These are phyloP conservation scores for Colletotrichum brevisporum DNA, from an alignment of 2,329 filamentous ascomycete genomes.

Conservation along the genomic window DNA sequence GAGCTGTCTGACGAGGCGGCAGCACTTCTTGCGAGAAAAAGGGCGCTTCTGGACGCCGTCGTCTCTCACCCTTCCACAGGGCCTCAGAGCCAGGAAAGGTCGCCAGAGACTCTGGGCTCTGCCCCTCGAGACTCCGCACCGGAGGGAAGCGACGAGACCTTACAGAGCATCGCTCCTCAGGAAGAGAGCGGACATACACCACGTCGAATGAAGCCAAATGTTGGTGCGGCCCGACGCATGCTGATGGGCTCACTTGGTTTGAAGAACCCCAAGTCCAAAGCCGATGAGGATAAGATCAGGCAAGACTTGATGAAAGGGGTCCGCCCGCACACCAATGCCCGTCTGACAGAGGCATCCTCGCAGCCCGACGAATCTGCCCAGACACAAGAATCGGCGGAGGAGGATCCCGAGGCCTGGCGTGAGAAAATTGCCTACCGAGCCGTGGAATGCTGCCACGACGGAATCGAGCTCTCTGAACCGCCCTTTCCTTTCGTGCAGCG, in stretches of 20 bases:
- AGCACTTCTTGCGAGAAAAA: conserved; percentile 56
- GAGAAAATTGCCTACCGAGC: conserved; percentile 81
- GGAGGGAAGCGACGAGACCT: background rate
- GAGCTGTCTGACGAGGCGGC: conserved; percentile 37
- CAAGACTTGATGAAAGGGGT: conserved; percentile 71
- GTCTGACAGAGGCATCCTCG: conserved; percentile 39
- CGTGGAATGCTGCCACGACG: conserved; percentile 86
- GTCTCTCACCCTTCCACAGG: conserved; percentile 27
- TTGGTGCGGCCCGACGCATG: conserved; percentile 76
- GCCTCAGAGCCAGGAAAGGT: conserved; percentile 6
- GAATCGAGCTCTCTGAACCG: conserved; percentile 78
- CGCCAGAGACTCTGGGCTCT: conserved; percentile 3
- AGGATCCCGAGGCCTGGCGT: conserved; percentile 78
- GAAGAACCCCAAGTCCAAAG: conserved; percentile 76
- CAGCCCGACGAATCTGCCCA: conserved; percentile 8
- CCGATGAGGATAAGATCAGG: conserved; percentile 75
- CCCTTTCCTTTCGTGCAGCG: conserved; percentile 92
- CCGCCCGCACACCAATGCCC: conserved; percentile 50
- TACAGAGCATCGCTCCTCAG: background rate
- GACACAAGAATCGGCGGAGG: conserved; percentile 45
- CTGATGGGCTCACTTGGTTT: conserved; percentile 81
- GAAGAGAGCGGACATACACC: conserved; percentile 39
- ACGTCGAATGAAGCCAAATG: conserved; percentile 54
- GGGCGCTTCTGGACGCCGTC: conserved; percentile 54
- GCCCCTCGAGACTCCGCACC: conserved; percentile 11